Evolutionary conservation across 2,329 filamentous ascomycete species (phyloP), one percentile per base, ranked within the genome.

Genomic region (Allantophomopsis cytisporea): DNA sequence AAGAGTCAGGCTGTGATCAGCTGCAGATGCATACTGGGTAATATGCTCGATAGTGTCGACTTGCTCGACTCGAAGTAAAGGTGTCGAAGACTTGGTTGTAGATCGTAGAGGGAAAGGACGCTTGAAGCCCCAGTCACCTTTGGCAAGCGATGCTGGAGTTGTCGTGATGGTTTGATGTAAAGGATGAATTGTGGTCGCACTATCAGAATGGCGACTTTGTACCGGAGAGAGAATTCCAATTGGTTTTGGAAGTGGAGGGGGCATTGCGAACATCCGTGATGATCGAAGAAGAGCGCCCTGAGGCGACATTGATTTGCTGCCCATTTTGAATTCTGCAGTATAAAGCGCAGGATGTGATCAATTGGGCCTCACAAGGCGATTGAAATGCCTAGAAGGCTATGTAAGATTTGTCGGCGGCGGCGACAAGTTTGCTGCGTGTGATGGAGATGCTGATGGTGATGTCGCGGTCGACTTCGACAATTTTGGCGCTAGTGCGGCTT

Each of bases 121-220:
- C 64, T 96, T 96, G 51, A 95, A 65, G 12, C 89, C 89, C 88
- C 89, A 96, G 54, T 96, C 89, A 30, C 89, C 89, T 53, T 75
- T 75, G 32, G 69, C 65, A 17, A 85, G 71, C 7, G 87, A 88
- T 14, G 76, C 70, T 35, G 71, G 64, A 5, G 86, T 80, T 1
- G 86, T 88, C 12, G 80, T 79, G 54, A 96, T 82, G 45, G 87
- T 75, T 55, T 91, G 83, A 56, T 83, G 73, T 39, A 78, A 86
- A n/a, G 89, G 89, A 60, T 81, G 83, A 21, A 76, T 72, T 43
- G 74, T 69, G 12, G 89, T 96, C 34, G 82, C 77, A 16, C 76
- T 79, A 39, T 77, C 67, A 13, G 83, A 87, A 45, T 65, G 60
- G 45, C 63, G 66, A 40, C 61, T 62, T 33, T 59, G 60, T 50